Base-by-base conservation (phyloP, 495 filamentous ascomycete genomes). In the Copromyces sp. region DNA sequence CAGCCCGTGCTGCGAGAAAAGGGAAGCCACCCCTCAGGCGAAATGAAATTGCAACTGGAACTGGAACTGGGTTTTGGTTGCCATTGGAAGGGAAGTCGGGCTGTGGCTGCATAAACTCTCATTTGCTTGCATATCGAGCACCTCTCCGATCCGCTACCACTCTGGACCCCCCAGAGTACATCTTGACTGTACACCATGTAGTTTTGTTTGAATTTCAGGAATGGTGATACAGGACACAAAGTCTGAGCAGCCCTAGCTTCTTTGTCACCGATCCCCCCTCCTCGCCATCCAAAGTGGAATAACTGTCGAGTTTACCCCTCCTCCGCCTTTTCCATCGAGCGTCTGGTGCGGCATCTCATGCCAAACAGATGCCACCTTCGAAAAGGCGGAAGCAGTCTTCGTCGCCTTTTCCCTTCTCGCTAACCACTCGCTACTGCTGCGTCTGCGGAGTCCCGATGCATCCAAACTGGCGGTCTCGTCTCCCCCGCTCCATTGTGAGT, bases 381-480 rank as follows among this genome's bases (percentile, higher is more conserved):
- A 65, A 65, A 65, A 65, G 53, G 53, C 53, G 53, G 53, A 65
- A 65, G 53, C 29, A 35, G 29, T 65, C 53, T 65, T 65, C 53
- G 14, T 65, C 53, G 53, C 7, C 24, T 37, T 16, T 65, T 65
- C 53, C 53, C 8, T 32, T 65, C 53, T 65, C 53, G 53, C 53
- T 65, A 65, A 65, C 12, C 32, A 61, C 47, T 61, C 44, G 70
- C 65, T 70, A 44, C 39, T 68, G 53, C 53, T 61, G 72, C 72
- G 20, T 53, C 68, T 38, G 61, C 65, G 35, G 53, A 65, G 53
- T 65, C 61, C 75, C 45, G 45, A 75, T 78, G 76, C 75, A 71
- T 73, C 71, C 73, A 68, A 72, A 73, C 75, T 77, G 77, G 78
- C 73, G 73, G 73, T 77, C 72, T 76, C 78, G 68, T 73, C 71